phyloP scores from a whole-genome alignment of 1,284 basidiomycete genomes.

The Puccinia sorghi region DNA sequence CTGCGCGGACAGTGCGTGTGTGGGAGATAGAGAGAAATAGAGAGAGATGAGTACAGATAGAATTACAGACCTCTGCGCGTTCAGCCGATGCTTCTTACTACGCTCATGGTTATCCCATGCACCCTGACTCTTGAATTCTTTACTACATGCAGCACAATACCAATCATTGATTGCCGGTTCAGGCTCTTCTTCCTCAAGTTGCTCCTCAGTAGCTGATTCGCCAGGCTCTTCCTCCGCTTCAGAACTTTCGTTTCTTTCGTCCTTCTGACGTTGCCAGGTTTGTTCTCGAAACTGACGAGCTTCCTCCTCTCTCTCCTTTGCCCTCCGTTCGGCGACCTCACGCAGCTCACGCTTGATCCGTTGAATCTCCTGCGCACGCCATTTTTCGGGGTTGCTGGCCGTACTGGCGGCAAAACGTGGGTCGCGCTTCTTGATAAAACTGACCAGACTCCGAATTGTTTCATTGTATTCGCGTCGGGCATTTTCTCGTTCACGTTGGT shows the following conservation, averaged over 20 bases:
- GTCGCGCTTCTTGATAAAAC: constrained; percentile 88
- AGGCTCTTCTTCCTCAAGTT: constrained; percentile 58
- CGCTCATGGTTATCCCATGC: constrained; percentile 96
- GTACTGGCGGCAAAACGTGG: constrained; percentile 67
- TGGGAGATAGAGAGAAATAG: too few species aligned
- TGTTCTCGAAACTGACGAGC: constrained; percentile 56
- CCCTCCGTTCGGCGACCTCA: constrained; percentile 54
- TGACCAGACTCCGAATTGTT: constrained; percentile 77
- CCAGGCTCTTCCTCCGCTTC: constrained; percentile 70
- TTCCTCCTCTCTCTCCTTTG: constrained; percentile 54
- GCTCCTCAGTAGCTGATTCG: constrained; percentile 62
- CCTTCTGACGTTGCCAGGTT: constrained; percentile 55
- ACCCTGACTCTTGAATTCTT: constrained; percentile 85
- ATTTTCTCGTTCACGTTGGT: constrained; percentile 84
- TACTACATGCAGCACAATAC: constrained; percentile 95
- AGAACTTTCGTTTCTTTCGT: constrained; percentile 51
- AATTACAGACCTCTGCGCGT: constrained; percentile 67
- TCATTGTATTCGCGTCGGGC: constrained; percentile 91
- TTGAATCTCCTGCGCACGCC: constrained; percentile 47
- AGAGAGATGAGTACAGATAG: constrained; percentile 2
- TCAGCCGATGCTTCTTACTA: constrained; percentile 90
- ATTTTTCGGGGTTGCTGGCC: constrained; percentile 54
- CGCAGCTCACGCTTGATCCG: constrained; percentile 48
- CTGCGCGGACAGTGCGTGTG: background rate
- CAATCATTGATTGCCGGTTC: constrained; percentile 61